Evolutionary conservation across 2,329 filamentous ascomycete genomes (phyloP), one percentile per base, ranked within the genome.

Genomic region (Mycosphaerella sp.): DNA sequence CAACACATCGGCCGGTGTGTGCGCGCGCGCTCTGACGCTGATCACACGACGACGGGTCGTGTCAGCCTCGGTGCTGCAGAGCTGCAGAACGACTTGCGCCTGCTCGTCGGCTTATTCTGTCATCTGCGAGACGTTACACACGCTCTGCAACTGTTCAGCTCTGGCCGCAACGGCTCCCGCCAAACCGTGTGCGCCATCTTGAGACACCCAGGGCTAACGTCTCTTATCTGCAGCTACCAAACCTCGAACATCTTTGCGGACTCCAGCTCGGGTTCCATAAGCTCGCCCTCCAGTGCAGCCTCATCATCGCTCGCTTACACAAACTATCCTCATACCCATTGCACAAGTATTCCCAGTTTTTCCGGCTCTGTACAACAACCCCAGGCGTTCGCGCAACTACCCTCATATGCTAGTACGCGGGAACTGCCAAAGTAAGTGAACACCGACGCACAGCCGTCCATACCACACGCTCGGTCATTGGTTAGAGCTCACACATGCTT

Each of bases 231-330:
- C 44, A 65, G 77, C 65, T 80, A 77, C 66, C 71, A 75, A 55
- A 62, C 72, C 14, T 49, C 45, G 56, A 67, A 73, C 63, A 71
- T 73, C 59, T 73, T 79, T 60, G 74, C 79, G 53, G 78, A 81
- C 68, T 78, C 78, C 54, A 77, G 74, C 50, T 76, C 74, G 50
- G 78, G 77, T 62, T 79, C 74, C 58, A 74, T 73, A 60, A 76
- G 73, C 61, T 74, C 74, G 53, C 74, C 73, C 59, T 77, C 76
- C 57, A 74, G 72, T 62, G 69, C 72, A 52, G 77, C 75, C 34
- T 54, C 54, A 10, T 49, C 48, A 27, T 74, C 73, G 42, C 69
- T 74, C 58, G 68, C 71, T 57, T 77, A 67, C 62, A 62, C 61
- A 53, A 60, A 53, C 53, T 68, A 66, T 37, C 63, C 59, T 46